phyloP scores from a whole-genome alignment of 768 basidiomycete genomes.

The Rhodotorula babjevae region DNA sequence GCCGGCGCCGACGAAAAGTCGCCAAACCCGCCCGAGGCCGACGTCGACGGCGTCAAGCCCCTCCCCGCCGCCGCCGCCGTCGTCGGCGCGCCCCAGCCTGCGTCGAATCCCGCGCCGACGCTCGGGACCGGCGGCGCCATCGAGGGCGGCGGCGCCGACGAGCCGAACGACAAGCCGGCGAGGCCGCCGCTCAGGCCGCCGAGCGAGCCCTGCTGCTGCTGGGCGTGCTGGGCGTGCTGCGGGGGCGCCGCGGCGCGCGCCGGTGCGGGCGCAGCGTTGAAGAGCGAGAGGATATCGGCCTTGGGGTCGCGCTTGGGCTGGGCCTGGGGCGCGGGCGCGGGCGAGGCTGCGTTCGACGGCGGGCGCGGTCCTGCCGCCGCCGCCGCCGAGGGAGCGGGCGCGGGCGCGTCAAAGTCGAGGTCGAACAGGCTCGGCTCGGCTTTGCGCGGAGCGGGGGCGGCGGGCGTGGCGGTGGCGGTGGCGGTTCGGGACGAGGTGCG shows the following conservation, averaged over 20 bases:
- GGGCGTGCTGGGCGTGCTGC: not conserved
- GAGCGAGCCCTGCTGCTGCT: not conserved
- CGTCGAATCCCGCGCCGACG: not conserved
- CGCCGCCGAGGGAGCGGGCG: no score
- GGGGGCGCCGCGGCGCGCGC: slow-evolving; percentile 9
- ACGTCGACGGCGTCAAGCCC: not conserved
- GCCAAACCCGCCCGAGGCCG: not conserved
- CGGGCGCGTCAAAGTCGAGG: slow-evolving; percentile 67
- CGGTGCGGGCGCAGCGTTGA: slow-evolving; percentile 54
- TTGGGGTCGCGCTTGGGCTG: slow-evolving; percentile 50
- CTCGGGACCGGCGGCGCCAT: not conserved
- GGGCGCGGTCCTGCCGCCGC: no score
- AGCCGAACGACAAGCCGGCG: slow-evolving; percentile 24
- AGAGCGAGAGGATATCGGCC: slow-evolving; percentile 78
- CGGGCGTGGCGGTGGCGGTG: not conserved
- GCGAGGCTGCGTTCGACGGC: slow-evolving; percentile 23
- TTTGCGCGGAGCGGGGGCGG: not conserved
- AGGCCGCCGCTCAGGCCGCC: slow-evolving; percentile 12
- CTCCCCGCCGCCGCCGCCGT: not conserved
- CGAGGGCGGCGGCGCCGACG: not conserved
- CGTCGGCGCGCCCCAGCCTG: not conserved
- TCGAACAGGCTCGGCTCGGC: slow-evolving; percentile 65
- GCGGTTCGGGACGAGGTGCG: not conserved
- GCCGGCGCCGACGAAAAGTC: not conserved
- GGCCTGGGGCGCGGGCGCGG: slow-evolving; percentile 17